A percentile compares a stretch with the other conserved stretches of the same genome.
These are phyloP conservation scores for Santalum album DNA, from an alignment of 164 flowering plant species.

Conservation along the genomic window DNA sequence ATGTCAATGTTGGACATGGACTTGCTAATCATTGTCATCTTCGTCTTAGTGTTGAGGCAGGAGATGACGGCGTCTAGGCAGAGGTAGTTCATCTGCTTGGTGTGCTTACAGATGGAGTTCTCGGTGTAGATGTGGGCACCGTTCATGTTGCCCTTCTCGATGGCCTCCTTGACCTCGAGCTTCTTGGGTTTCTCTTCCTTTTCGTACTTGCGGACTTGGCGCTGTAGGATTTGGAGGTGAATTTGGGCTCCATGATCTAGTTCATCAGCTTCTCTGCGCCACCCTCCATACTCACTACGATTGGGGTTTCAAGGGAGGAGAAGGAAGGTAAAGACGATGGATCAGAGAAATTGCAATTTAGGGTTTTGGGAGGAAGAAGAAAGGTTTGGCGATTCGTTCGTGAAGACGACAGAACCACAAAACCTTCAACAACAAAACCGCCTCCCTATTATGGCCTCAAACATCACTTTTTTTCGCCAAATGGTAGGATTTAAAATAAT, in stretches of 20 bases:
- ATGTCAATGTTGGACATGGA: slow-evolving; percentile 57
- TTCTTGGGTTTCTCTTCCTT: slow-evolving; percentile 67
- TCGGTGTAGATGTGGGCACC: slow-evolving; percentile 73
- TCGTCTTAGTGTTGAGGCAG: slow-evolving; percentile 65
- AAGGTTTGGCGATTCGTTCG: no score
- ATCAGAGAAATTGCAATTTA: no score
- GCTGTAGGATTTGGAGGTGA: slow-evolving; percentile 62
- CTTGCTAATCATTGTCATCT: slow-evolving; percentile 52
- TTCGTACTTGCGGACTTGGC: slow-evolving; percentile 65
- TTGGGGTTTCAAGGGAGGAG: not conserved
- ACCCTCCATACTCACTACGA: slow-evolving; percentile 28
- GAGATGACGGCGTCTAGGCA: slow-evolving; percentile 71
- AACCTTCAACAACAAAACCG: no score
- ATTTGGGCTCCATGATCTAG: slow-evolving; percentile 67
- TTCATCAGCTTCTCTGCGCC: slow-evolving; percentile 54
- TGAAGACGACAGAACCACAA: no score
- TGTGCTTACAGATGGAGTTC: slow-evolving; percentile 65
- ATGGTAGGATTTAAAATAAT: no score
- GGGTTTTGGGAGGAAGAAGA: no score
- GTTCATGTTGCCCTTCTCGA: slow-evolving; percentile 73
- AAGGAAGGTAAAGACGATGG: no score
- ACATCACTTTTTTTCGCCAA: no score
- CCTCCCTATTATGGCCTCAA: no score
- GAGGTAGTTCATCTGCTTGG: slow-evolving; percentile 71
- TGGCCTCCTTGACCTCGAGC: slow-evolving; percentile 62